Percentiles rank a stretch among this genome's conserved stretches.
phyloP scores from a whole-genome alignment of 148 eudicot genomes.

The Fallopia convolvulus region DNA sequence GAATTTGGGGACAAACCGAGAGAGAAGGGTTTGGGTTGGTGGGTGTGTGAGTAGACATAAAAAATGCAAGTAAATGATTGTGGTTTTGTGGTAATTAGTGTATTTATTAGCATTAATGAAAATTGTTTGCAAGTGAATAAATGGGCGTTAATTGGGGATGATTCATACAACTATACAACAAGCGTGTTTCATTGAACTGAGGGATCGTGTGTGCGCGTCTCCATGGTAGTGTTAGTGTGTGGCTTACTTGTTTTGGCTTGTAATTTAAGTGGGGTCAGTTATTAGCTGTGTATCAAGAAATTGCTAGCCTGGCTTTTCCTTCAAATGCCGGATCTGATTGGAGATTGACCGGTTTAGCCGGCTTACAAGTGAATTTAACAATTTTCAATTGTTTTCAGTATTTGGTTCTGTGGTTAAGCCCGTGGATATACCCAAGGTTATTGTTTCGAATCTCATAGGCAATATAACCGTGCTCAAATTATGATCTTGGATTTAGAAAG shows the following conservation, averaged over 20 bases:
- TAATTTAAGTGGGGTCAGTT: neutral
- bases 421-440: too few species aligned
- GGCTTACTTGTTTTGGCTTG: neutral
- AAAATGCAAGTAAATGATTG: neutral
- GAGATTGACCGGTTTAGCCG: too few species aligned
- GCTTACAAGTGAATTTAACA: too few species aligned
- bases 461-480: too few species aligned
- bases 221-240: neutral
- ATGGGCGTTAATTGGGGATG: neutral
- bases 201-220: neutral
- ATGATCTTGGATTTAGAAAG: too few species aligned
- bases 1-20: neutral
- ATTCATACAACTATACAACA: neutral
- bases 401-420: too few species aligned
- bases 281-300: neutral
- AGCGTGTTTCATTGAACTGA: neutral
- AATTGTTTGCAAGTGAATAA: slow-evolving; percentile 4
- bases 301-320: neutral
- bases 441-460: too few species aligned
- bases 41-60: slow-evolving; percentile 3
- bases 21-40: neutral
- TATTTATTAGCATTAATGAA: neutral
- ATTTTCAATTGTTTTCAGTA: too few species aligned
- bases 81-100: neutral
- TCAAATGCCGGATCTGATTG: neutral